A percentile compares a stretch with the other conserved stretches of the same genome.
Evolutionary conservation across 2,329 filamentous ascomycete genomes (phyloP).

Genomic region (Colletotrichum sp.): DNA sequence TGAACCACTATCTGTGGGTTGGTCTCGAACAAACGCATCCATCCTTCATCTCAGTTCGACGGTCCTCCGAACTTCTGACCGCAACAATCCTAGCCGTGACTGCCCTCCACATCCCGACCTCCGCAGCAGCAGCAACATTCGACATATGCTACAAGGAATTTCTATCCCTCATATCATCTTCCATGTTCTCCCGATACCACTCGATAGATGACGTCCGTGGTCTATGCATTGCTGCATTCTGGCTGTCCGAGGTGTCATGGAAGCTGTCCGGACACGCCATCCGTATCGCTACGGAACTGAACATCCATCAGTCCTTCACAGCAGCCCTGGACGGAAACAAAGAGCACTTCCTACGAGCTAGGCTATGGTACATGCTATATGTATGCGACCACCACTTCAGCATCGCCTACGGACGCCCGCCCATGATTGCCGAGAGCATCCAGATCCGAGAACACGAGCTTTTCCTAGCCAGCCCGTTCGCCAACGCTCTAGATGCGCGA

Average conservation of each 20-base stretch:
- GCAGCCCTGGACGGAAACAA: slow-evolving; percentile 49
- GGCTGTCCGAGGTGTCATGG: slow-evolving; percentile 66
- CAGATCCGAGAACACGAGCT: slow-evolving; percentile 28
- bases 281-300: slow-evolving; percentile 61
- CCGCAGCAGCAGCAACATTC: slow-evolving; percentile 53
- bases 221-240: slow-evolving; percentile 67
- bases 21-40: slow-evolving; percentile 55
- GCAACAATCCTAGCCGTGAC: slow-evolving; percentile 64
- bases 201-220: slow-evolving; percentile 63
- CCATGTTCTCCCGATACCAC: slow-evolving; percentile 63
- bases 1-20: slow-evolving; percentile 58
- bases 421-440: slow-evolving; percentile 28
- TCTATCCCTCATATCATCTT: slow-evolving; percentile 58
- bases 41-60: slow-evolving; percentile 54
- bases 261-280: slow-evolving; percentile 64
- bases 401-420: slow-evolving; percentile 35
- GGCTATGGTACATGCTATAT: slow-evolving; percentile 60
- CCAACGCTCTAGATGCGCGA: slow-evolving; percentile 23
- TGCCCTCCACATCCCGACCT: slow-evolving; percentile 62
- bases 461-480: slow-evolving; percentile 28
- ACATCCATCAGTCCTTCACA: slow-evolving; percentile 58
- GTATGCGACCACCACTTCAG: slow-evolving; percentile 37
- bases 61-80: slow-evolving; percentile 60
- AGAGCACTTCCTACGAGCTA: slow-evolving; percentile 57
- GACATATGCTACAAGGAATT: slow-evolving; percentile 63